Evolutionary conservation across 108 stramenopile species (phyloP).

Genomic region (Skeletonema marinoi): DNA sequence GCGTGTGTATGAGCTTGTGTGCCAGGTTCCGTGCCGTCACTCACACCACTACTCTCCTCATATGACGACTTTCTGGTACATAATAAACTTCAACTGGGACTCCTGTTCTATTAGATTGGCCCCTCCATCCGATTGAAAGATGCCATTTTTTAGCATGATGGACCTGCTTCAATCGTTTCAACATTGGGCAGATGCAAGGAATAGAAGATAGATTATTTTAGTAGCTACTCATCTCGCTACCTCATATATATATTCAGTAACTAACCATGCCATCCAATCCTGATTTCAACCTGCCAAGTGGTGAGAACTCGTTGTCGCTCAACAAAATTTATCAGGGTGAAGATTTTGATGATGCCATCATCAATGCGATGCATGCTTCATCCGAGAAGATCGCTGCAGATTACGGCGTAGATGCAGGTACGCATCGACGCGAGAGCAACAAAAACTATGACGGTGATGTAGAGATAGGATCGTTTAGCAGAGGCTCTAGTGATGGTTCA

Average conservation of each 20-base stretch:
- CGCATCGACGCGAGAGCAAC: neutral
- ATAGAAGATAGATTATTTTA: too few species aligned
- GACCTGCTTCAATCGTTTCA: neutral
- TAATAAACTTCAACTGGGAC: too few species aligned
- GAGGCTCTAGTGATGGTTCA: neutral
- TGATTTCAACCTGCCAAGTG: neutral
- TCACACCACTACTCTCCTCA: too few species aligned
- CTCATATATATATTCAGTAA: neutral
- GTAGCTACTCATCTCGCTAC: too few species aligned
- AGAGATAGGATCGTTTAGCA: neutral
- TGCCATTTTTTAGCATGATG: too few species aligned
- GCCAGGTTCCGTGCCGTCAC: too few species aligned
- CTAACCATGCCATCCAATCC: neutral
- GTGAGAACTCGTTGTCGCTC: neutral
- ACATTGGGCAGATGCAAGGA: neutral
- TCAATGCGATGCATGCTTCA: conserved; percentile 9
- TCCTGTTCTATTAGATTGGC: too few species aligned
- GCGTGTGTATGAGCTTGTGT: too few species aligned
- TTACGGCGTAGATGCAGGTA: neutral
- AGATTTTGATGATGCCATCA: conserved; percentile 42
- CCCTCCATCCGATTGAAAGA: too few species aligned
- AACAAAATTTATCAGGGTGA: conserved; percentile 5
- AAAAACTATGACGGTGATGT: neutral
- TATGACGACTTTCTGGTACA: too few species aligned
- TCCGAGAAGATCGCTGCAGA: neutral